Percentiles rank a stretch among this genome's conserved stretches.
Evolutionary conservation across 2,329 filamentous ascomycete genomes (phyloP).

Genomic region (Elsinoe australis): DNA sequence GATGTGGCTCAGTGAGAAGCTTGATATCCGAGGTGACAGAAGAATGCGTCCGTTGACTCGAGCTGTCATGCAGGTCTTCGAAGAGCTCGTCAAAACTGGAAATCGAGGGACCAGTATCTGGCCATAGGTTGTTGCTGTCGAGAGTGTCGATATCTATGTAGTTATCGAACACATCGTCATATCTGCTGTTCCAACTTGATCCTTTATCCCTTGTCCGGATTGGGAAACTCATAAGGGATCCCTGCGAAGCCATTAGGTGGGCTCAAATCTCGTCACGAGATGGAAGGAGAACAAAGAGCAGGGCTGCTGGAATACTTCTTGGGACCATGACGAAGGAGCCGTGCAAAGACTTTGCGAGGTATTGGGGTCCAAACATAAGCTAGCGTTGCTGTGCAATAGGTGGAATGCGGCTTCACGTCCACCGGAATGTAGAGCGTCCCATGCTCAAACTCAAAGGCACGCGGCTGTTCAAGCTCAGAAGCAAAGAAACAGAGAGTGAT

Average conservation of each 20-base stretch:
- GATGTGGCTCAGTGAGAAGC: conserved; percentile 4
- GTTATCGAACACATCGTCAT: conserved; percentile 56
- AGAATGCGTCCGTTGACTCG: conserved; percentile 3
- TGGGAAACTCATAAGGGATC: conserved; percentile 17
- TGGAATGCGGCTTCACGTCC: not conserved
- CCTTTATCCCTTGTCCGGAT: conserved; percentile 41
- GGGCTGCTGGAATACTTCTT: not conserved
- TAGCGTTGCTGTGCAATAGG: not conserved
- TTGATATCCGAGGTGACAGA: conserved; percentile 4
- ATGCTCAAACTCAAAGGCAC: too few species aligned
- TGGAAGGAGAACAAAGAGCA: not conserved
- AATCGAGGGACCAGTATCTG: conserved; percentile 43
- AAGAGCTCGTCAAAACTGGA: conserved; percentile 19
- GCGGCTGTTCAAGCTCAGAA: too few species aligned
- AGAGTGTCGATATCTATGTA: conserved; percentile 49
- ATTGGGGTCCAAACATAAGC: not conserved
- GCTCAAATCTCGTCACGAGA: not conserved
- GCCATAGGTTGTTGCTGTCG: conserved; percentile 42
- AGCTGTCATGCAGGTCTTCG: not conserved
- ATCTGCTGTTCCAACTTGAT: conserved; percentile 48
- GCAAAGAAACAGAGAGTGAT: too few species aligned
- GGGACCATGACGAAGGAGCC: too few species aligned
- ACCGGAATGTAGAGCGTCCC: not conserved
- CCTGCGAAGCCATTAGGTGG: conserved; percentile 15
- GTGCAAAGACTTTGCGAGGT: not conserved